A percentile compares a stretch with the other conserved stretches of the same genome.
Conservation (phyloP, 257 asterid species). For the Echium plantagineum region DNA sequence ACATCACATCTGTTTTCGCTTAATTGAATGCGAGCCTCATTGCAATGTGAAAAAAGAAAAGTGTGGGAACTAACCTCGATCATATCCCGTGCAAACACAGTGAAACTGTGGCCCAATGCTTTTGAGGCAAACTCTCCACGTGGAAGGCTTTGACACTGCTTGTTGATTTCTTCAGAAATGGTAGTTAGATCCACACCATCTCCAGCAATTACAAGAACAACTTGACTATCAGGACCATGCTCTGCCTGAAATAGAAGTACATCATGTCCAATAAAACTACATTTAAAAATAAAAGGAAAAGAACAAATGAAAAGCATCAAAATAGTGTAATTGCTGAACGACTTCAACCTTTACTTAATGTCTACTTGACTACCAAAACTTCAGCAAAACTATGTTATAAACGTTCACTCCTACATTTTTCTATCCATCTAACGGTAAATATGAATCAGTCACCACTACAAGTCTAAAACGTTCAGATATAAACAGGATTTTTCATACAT, state of each 20-base stretch:
- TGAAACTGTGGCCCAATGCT: constrained; percentile 88
- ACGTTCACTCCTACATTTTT: too few relatives aligned
- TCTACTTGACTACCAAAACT: too few relatives aligned
- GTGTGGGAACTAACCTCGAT: constrained; percentile 49
- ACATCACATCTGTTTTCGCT: background rate
- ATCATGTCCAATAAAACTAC: too few relatives aligned
- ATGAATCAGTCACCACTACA: background rate
- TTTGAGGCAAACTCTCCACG: constrained; percentile 74
- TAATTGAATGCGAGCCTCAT: background rate
- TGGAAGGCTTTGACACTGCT: constrained; percentile 81
- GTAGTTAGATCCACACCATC: constrained; percentile 60
- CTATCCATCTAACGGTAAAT: too few relatives aligned
- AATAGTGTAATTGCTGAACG: too few relatives aligned
- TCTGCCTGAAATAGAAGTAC: constrained; percentile 59
- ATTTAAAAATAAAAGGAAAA: too few relatives aligned
- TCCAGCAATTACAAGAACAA: constrained; percentile 85
- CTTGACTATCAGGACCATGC: constrained; percentile 99
- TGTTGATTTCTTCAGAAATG: constrained; percentile 57
- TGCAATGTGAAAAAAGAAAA: too few relatives aligned
- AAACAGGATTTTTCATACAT: background rate
- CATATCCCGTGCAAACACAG: constrained; percentile 76
- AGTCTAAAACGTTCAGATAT: background rate
- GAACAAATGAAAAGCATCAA: too few relatives aligned
- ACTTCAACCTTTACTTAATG: too few relatives aligned
- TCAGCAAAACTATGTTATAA: too few relatives aligned